Evolutionary conservation across 345 rosid genomes (phyloP).

Genomic region (Melastoma malabathricum): DNA sequence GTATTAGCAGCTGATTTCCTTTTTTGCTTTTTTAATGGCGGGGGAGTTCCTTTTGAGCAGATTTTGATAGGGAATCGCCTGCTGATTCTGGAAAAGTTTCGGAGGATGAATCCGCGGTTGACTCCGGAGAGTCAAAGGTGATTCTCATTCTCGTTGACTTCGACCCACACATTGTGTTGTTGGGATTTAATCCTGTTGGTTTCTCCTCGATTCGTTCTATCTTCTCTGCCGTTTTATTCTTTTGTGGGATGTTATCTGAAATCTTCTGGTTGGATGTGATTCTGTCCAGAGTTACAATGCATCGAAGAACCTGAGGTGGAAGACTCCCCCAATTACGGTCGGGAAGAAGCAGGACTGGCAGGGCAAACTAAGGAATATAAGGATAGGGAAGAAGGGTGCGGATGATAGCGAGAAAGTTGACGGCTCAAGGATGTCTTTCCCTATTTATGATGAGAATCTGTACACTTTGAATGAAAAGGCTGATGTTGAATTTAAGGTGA

Average conservation of each 20-base stretch:
- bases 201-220: no score
- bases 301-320: slow-evolving; percentile 50
- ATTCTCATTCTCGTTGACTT: slow-evolving; percentile 2
- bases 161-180: no score
- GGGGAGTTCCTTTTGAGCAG: slow-evolving; percentile 22
- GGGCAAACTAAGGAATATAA: slow-evolving; percentile 52
- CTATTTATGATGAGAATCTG: slow-evolving; percentile 58
- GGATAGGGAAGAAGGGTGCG: slow-evolving; percentile 49
- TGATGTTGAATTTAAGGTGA: slow-evolving; percentile 76
- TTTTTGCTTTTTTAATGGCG: no score
- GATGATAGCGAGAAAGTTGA: slow-evolving; percentile 50
- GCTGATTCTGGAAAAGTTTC: neutral
- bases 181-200: no score
- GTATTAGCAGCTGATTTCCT: no score
- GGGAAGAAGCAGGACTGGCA: slow-evolving; percentile 82
- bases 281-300: slow-evolving; percentile 33
- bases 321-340: slow-evolving; percentile 25
- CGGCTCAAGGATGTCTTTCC: slow-evolving; percentile 47
- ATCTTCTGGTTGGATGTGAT: slow-evolving; percentile 1
- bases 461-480: slow-evolving; percentile 45
- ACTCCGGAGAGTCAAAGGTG: slow-evolving; percentile 41
- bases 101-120: slow-evolving; percentile 12
- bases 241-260: no score
- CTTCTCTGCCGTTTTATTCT: no score
- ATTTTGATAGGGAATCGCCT: slow-evolving; percentile 33